Base-by-base conservation (phyloP, 2,329 filamentous ascomycete genomes). In the Fusarium albidum region DNA sequence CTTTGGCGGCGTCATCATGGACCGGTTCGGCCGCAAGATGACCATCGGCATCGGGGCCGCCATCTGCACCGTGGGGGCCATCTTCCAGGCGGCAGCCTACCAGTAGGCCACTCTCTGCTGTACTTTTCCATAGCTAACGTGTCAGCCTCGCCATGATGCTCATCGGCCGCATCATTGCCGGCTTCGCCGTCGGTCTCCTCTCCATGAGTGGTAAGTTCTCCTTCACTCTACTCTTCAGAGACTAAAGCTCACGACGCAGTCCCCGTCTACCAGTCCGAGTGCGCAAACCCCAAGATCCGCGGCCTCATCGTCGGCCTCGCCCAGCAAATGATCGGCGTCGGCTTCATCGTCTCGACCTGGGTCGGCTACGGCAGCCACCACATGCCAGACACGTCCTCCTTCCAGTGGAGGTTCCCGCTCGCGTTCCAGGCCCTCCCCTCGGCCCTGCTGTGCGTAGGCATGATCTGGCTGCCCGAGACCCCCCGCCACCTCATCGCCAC, bases 291-390 rank as follows among this genome's bases (percentile, higher is more conserved):
- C 27, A 57, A 59, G 34, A 64, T 57, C 21, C 52, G 65, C 18
- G 65, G 65, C 32, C 65, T 81, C 27, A 79, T 82, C n/a, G 80
- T 82, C 25, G 80, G 79, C n/a, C 68, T 82, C 7, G 77, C 79
- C 1, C 79, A 82, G 54, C 78, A 81, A 54, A 81, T 82, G 78
- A 81, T 82, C 21, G 77, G 79, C 3, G 72, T 82, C 9, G 80
- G 79, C n/a, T 82, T 81, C 61, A 81, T 82, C 38, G 72, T 82
- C 8, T 80, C 78, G 0, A 82, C 81, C 59, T 73, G 71, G 69
- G 60, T 72, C 17, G 69, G 69, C 26, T 70, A 70, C 21, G 71
- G 70, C 1, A 68, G 67, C 7, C 59, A 58, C 14, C 66, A 69
- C 25, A 64, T 66, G 54, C 56, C 55, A 5, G 56, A 63, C 26